Base-by-base conservation (phyloP, 2,329 filamentous ascomycete genomes). In the Mollisia scopiformis region DNA sequence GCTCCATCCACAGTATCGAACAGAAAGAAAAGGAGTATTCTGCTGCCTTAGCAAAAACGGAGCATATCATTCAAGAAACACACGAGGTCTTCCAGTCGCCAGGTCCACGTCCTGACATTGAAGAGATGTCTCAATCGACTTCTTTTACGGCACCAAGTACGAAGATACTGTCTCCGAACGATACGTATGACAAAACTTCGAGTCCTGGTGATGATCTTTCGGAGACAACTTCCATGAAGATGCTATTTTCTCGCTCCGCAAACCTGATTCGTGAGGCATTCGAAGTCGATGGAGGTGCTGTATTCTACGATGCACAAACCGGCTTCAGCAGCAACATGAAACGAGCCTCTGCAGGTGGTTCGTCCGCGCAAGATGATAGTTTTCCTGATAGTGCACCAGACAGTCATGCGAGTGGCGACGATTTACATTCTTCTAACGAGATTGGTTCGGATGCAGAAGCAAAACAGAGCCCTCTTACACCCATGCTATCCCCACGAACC, bases 211-310 rank as follows among this genome's bases (percentile, higher is more conserved):
- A 66, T 4, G 65, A 69, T 1, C n/a, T 55, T 4, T 68, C 69
- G 0, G 72, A 73, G 49, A 58, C 64, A 14, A 68, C 71, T 2
- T 61, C 68, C 4, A 65, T 71, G 57, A 68, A 67, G 53, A 8
- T 63, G 2, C 31, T 74, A 4, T 72, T 72, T 52, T 72, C 72
- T 14, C 64, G 72, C n/a, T 72, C 72, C 5, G 66, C 69, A 6
- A 73, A 74, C 53, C 55, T 74, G 2, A 74, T 74, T 16, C 61
- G 71, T 31, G 71, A 73, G 52, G 65, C 72, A 1, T 72, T 73
- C 21, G 72, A 74, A 53, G 68, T 74, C 6, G 71, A 74, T 54
- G 72, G 72, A 1, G 72, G 72, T 1, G 66, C 65, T 14, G 63
- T 74, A 2, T 74, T 74, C 39, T 73, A 71, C 52, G 71, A 73